Conservation (phyloP, 495 filamentous ascomycete genomes). For the Penicillium maclennaniae region DNA sequence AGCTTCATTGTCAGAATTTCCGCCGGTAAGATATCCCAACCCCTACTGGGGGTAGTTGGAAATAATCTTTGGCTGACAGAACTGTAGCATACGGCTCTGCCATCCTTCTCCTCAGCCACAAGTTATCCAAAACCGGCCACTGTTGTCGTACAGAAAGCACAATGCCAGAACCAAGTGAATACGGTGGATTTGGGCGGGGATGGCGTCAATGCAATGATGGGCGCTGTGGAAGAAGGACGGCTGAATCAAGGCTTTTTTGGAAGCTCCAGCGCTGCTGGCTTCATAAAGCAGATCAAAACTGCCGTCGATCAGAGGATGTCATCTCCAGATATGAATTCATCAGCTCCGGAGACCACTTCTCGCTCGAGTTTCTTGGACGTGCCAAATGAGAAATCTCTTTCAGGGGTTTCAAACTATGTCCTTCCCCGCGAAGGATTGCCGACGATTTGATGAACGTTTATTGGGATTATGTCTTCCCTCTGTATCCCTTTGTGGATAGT, state of each 20-base stretch:
- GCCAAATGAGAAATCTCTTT: constrained; percentile 7
- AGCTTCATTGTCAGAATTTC: constrained; percentile 4
- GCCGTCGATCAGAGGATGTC: constrained; percentile 32
- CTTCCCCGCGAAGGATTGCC: constrained; percentile 39
- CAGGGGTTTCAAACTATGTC: constrained; percentile 25
- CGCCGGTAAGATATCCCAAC: not conserved
- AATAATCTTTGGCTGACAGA: not conserved
- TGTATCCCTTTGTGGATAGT: constrained; percentile 39
- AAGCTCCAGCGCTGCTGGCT: constrained; percentile 36
- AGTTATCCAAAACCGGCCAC: not conserved
- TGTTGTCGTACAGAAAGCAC: not conserved
- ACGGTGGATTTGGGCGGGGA: not conserved
- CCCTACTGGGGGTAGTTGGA: not conserved
- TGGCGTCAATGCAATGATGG: constrained; percentile 41
- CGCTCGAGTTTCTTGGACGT: constrained; percentile 15
- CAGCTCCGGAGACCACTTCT: constrained; percentile 8
- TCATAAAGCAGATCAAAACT: constrained; percentile 38
- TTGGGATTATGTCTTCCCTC: constrained; percentile 38
- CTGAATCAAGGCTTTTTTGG: constrained; percentile 35
- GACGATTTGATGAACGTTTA: constrained; percentile 39
- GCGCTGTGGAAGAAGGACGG: constrained; percentile 32
- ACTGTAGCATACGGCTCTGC: not conserved
- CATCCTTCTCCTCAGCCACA: constrained; percentile 1
- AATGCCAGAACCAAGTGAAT: not conserved
- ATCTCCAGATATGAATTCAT: constrained; percentile 18